Conservation (phyloP, 805 yeast species). For the Zygoascus biomembranicola region DNA sequence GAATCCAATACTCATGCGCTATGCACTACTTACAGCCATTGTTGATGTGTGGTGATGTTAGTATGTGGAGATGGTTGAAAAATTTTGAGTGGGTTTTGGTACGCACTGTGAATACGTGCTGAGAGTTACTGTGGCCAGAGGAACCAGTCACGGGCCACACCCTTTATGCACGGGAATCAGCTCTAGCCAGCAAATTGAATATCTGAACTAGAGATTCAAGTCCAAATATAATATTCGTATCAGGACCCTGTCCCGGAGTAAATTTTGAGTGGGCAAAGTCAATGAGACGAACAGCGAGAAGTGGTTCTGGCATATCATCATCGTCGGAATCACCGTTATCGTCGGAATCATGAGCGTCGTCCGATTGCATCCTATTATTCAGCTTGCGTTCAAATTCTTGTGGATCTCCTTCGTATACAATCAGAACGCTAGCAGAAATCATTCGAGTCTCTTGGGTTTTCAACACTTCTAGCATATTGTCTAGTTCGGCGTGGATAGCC, state of each 20-base stretch:
- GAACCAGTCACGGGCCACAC: neutral
- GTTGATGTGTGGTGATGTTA: neutral
- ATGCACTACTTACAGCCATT: neutral
- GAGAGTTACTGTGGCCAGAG: neutral
- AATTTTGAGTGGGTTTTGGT: neutral
- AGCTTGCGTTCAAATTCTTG: constrained; percentile 41
- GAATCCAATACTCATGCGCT: neutral
- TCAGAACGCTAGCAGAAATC: constrained; percentile 63
- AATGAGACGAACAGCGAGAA: constrained; percentile 60
- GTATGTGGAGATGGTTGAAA: neutral
- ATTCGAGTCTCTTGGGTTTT: constrained; percentile 54
- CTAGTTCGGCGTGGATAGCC: constrained; percentile 51
- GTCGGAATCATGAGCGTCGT: constrained; percentile 23
- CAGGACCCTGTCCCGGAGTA: constrained; percentile 57
- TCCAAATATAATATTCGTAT: constrained; percentile 64
- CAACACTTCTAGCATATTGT: constrained; percentile 57
- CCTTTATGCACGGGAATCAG: no score
- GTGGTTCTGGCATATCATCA: constrained; percentile 23
- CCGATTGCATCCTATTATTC: constrained; percentile 15
- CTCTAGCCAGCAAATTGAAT: constrained; percentile 5
- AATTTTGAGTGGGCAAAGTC: constrained; percentile 86
- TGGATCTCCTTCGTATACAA: constrained; percentile 64
- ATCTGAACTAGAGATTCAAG: constrained; percentile 48
- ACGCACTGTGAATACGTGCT: neutral
- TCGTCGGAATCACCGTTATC: constrained; percentile 17